Base-by-base conservation (phyloP, 805 yeast genomes). In the Cyberlindnera saturnus region DNA sequence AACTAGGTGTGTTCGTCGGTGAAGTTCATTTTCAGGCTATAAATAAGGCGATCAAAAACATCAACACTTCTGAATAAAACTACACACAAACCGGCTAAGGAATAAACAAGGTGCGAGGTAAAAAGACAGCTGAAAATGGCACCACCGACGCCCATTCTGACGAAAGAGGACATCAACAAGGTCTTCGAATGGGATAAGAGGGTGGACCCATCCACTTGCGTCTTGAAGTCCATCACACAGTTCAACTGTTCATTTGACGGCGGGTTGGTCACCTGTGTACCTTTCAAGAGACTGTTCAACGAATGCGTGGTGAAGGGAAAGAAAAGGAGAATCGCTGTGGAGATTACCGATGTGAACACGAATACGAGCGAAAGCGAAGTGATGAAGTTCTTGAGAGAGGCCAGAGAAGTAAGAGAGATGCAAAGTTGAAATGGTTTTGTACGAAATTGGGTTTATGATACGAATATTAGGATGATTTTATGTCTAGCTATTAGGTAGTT, bases 121-220 rank as follows among this genome's bases (percentile, higher is more conserved):
- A 20, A 20, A 20, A 20, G 23, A 20, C 18, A 17, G 23, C 8
- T 20, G n/a, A 30, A 18, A 17, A 73, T 74, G 79, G 77, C 78
- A 0, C 79, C 78, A 1, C 70, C 74, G 9, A 62, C 75, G n/a
- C 75, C 75, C 0, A 67, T 74, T 3, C 66, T 69, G 39, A 51
- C 64, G 3, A 45, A 62, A 26, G 68, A 63, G 3, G 76, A 72
- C 40, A 58, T 67, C 18, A 51, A 52, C 35, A 46, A 45, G 17
- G 41, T 48, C 32, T 60, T 51, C 32, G 59, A 59, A 6, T 55
- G 50, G 5, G 41, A 46, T 3, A 31, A 32, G 19, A 36, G 30
- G n/a, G n/a, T 42, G 2, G 47, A 50, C 20, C 40, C 42, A 17
- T 44, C 34, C 11, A 42, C 50, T 16, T 67, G 73, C 46, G 32